These are phyloP conservation scores for Cylindrotheca closterium DNA, from an alignment of 108 stramenopile genomes.

Conservation along the genomic window DNA sequence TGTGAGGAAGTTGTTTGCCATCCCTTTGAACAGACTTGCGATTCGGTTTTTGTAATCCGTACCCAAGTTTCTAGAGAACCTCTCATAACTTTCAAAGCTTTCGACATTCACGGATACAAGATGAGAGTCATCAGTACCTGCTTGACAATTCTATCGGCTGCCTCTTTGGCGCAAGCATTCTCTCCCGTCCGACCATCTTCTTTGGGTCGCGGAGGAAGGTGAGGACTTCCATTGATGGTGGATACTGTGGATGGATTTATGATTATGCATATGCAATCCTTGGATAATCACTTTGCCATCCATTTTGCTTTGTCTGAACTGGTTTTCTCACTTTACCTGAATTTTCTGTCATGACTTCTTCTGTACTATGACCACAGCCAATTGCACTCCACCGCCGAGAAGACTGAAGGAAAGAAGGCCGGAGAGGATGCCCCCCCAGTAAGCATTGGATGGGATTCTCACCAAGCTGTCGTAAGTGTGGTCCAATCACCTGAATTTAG, in stretches of 20 bases:
- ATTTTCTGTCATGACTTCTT: background rate
- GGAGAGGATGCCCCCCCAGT: constrained; percentile 67
- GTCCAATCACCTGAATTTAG: too few relatives aligned
- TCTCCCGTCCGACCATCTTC: constrained; percentile 11
- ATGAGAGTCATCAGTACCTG: constrained; percentile 18
- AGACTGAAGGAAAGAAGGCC: constrained; percentile 48
- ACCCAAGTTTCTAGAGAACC: background rate
- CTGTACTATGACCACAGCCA: constrained; percentile 2
- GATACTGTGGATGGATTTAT: background rate
- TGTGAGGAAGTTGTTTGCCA: too few relatives aligned
- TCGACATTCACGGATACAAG: background rate
- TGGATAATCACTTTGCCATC: background rate
- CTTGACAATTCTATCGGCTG: constrained; percentile 9
- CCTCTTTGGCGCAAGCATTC: constrained; percentile 22
- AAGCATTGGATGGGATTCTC: constrained; percentile 92
- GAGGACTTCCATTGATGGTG: background rate
- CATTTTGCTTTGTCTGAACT: background rate
- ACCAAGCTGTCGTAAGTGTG: constrained; percentile 68
- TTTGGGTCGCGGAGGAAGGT: constrained; percentile 30
- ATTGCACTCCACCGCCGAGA: constrained; percentile 28
- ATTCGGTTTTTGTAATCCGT: background rate
- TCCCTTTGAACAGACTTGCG: constrained; percentile 1
- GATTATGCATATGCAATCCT: background rate
- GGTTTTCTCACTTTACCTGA: background rate
- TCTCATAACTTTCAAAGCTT: background rate